Evolutionary conservation across 192 early-diverging fungal genomes (phyloP), one percentile per base, ranked within the genome.

Genomic region (Helicostylum pulchrum): DNA sequence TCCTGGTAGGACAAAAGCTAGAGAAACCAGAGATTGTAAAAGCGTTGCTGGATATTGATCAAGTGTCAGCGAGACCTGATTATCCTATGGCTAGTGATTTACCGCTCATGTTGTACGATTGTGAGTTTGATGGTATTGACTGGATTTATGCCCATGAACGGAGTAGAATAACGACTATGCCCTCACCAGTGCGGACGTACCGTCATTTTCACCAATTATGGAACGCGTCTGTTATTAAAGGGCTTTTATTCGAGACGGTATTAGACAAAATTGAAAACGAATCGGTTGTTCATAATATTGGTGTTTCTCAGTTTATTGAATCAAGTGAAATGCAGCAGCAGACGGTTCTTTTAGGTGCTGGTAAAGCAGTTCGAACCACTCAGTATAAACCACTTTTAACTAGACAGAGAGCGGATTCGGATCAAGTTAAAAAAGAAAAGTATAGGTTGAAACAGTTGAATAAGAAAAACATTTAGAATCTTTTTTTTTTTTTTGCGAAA

Each of bases 51-150:
- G 90, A 95, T 71, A 60, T 92, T 0, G 63, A 66, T 57, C 62
- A 71, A 23, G 79, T 85, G 12, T 74, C 75, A 0, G 88, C 92
- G 1, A 87, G 86, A 43, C 96, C 95, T 19, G 83, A 83, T 20
- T 99, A 97, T 74, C 88, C 89, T 26, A 92, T 99, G 91, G 95
- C 96, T 0, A 81, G 81, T 51, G 96, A 99, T 57, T 64, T 86
- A 54, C 94, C 96, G 6, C 78, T 99, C 53, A 87, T 99, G 2
- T 70, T 97, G 47, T 88, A 91, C 20, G 94, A 97, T 54, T 95
- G 94, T 64, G 77, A 84, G 19, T 98, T 89, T 68, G 77, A 76
- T 2, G 77, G 84, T 23, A 67, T 88, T 5, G 60, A 80, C 15
- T 90, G 89, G 89, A 78, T 74, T 44, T 72, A 83, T 61, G 74